These are phyloP conservation scores for Poa annua DNA, from an alignment of 176 grass and related monocot species.

Conservation along the genomic window DNA sequence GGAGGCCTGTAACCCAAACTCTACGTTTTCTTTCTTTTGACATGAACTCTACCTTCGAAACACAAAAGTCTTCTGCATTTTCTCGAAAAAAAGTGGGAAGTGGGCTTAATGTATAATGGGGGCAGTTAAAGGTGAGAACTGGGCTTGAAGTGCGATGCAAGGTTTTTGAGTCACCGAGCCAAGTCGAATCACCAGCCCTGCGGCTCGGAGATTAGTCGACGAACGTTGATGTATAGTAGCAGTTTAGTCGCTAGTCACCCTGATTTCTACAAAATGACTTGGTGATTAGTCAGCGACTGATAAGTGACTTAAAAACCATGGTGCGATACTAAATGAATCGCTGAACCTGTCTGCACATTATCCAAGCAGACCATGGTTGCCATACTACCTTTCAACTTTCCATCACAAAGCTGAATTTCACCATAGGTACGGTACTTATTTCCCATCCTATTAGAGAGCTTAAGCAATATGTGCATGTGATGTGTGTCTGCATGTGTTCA, in stretches of 20 bases:
- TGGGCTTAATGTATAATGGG: neutral
- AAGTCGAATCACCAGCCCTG: too few relatives aligned
- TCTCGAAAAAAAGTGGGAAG: neutral
- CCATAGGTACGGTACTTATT: conserved; percentile 5
- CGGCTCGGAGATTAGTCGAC: too few relatives aligned
- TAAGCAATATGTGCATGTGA: conserved; percentile 2
- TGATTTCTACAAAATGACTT: too few relatives aligned
- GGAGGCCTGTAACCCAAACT: too few relatives aligned
- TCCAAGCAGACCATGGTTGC: conserved; percentile 5
- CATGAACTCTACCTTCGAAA: too few relatives aligned
- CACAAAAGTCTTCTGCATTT: too few relatives aligned
- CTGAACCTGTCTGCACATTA: neutral
- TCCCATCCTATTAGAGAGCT: conserved; percentile 3
- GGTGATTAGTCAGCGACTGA: too few relatives aligned
- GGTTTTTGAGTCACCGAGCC: too few relatives aligned
- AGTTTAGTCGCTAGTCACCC: too few relatives aligned
- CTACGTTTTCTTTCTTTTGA: too few relatives aligned
- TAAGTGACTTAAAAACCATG: too few relatives aligned
- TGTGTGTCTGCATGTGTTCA: neutral
- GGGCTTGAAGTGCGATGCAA: conserved; percentile 11
- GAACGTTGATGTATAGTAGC: too few relatives aligned
- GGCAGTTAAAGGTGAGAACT: neutral
- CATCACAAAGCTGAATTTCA: conserved; percentile 17
- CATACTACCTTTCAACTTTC: conserved; percentile 9
- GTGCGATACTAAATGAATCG: neutral